phyloP scores from a whole-genome alignment of 2,329 filamentous ascomycete genomes.

The Dothiorella sarmentorum region DNA sequence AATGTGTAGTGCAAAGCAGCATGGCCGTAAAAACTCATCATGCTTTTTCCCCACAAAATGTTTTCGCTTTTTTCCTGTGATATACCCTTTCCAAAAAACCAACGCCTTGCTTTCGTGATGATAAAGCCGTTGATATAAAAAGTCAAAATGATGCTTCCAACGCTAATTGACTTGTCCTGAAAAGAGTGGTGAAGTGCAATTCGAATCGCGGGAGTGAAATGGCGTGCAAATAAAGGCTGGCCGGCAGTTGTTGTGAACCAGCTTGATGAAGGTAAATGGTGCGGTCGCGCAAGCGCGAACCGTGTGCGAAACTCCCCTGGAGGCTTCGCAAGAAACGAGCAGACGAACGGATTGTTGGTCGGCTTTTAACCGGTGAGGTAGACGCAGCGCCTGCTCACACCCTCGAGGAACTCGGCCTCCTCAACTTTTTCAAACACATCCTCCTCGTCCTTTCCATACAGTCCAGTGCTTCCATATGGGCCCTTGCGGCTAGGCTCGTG shows the following conservation, averaged over 20 bases:
- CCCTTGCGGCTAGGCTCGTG: slow-evolving; percentile 43
- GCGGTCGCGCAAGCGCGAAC: neutral
- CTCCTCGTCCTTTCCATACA: slow-evolving; percentile 48
- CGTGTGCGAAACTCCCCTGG: no score
- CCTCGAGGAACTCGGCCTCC: slow-evolving; percentile 38
- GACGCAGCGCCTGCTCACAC: slow-evolving; percentile 34
- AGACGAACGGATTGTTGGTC: neutral
- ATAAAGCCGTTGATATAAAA: neutral
- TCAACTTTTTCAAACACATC: slow-evolving; percentile 41
- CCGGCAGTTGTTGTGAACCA: neutral
- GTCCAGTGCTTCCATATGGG: slow-evolving; percentile 48
- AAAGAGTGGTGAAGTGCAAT: neutral
- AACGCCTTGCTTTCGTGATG: slow-evolving; percentile 13
- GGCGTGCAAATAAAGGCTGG: neutral
- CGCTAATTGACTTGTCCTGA: neutral
- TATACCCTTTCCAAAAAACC: neutral
- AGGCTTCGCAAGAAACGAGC: neutral
- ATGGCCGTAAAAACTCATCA: slow-evolving; percentile 3
- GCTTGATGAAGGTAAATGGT: neutral
- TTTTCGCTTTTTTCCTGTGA: slow-evolving; percentile 1
- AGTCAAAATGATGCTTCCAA: neutral
- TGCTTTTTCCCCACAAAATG: neutral
- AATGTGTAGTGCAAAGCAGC: no score
- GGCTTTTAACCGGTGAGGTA: slow-evolving; percentile 36
- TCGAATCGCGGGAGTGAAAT: neutral